phyloP scores from a whole-genome alignment of 306 rosid genomes.

The Prunus salicina region DNA sequence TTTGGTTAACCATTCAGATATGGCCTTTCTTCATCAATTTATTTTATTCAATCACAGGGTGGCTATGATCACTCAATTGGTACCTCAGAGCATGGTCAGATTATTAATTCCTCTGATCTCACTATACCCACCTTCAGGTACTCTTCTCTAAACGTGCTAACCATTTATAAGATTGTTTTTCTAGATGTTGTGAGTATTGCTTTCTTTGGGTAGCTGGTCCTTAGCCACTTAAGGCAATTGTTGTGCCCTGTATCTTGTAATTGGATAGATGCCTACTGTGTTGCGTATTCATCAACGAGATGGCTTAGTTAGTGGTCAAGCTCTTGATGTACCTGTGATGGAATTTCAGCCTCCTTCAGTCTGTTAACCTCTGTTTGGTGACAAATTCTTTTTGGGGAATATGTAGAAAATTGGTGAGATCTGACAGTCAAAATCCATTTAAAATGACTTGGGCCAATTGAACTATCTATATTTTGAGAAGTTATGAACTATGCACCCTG shows the following conservation, averaged over 20 bases:
- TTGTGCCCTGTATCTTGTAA: not conserved
- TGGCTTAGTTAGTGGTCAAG: not conserved
- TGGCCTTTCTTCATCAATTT: constrained; percentile 12
- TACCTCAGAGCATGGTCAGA: constrained; percentile 91
- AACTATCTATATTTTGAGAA: not conserved
- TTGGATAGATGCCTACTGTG: not conserved
- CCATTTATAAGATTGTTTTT: not conserved
- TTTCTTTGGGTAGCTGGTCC: not conserved
- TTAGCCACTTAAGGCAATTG: not conserved
- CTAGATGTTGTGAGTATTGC: not conserved
- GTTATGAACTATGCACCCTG: not conserved
- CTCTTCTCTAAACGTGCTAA: not conserved
- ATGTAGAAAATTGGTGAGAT: not conserved
- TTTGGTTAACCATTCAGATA: constrained; percentile 2
- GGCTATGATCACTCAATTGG: constrained; percentile 90
- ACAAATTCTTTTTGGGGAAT: not conserved
- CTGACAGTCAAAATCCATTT: not conserved
- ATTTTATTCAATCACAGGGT: constrained; percentile 52
- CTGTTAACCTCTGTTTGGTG: not conserved
- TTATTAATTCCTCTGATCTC: constrained; percentile 68
- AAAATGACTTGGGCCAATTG: not conserved
- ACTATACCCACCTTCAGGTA: constrained; percentile 79
- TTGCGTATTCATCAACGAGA: not conserved
- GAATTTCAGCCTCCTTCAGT: not conserved
- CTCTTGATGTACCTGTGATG: not conserved